Base-by-base conservation (phyloP, 2,329 filamentous ascomycete species). In the Drechslerella dactyloides region DNA sequence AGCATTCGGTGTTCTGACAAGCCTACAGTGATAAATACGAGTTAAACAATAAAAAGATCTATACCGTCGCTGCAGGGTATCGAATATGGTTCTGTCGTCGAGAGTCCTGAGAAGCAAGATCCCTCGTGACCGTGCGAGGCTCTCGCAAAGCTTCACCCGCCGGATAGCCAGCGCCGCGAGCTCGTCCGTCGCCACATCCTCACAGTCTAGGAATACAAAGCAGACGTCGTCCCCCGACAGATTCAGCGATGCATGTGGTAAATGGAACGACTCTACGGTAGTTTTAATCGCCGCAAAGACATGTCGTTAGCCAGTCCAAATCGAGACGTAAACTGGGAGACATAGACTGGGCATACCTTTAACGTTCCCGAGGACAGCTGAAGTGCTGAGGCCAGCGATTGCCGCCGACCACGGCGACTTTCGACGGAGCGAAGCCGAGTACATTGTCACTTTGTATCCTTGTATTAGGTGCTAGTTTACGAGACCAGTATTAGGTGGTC, bases 311-410 rank as follows among this genome's bases (percentile, higher is more conserved):
- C n/a, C n/a, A n/a, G n/a, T n/a, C n/a, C n/a, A n/a, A n/a, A n/a
- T n/a, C n/a, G n/a, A n/a, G n/a, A n/a, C n/a, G n/a, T n/a, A n/a
- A n/a, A n/a, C n/a, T n/a, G n/a, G n/a, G n/a, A n/a, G n/a, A n/a
- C n/a, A n/a, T n/a, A n/a, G n/a, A n/a, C n/a, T n/a, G n/a, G 19
- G 11, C 2, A 13, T 35, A 69, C 65, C 65, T 65, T 72, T 65
- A 4, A 59, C 27, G 5, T 15, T 15, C 1, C 55, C 68, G 10
- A 72, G 30, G 2, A 56, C 10, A 5, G 30, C 33, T 11, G 68
- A 72, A 40, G 24, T 57, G 17, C 68, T 30, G 1, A 72, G 55
- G 2, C 50, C 60, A 0, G 55, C n/a, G n/a, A 65, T 3, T 4
- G 46, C 24, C 19, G 68, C 55, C 8, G 50, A 72, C 68, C 68